These are phyloP conservation scores for Phytophthora constricta DNA, from an alignment of 352 stramenopile genomes.

Conservation along the genomic window DNA sequence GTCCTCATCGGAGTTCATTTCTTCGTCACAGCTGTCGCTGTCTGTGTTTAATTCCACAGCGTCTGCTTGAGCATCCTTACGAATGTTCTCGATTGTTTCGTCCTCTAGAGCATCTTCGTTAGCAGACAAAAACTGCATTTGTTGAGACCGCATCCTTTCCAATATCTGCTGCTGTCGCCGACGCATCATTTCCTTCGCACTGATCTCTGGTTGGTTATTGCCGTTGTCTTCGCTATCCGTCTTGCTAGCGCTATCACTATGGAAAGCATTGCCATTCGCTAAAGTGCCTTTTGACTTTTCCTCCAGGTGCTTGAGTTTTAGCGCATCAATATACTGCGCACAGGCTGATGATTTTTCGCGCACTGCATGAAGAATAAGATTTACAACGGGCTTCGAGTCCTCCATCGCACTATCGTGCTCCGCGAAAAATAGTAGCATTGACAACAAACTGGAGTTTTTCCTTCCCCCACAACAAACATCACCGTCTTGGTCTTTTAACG, in stretches of 20 bases:
- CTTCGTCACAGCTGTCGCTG: conserved; percentile 35
- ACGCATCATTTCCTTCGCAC: conserved; percentile 68
- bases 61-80: conserved; percentile 9
- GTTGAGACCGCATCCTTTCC: conserved; percentile 72
- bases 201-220: conserved; percentile 29
- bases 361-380: conserved; percentile 31
- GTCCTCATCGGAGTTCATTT: conserved; percentile 46
- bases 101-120: conserved; percentile 38
- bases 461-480: conserved; percentile 1
- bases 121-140: conserved; percentile 74
- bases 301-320: conserved; percentile 22
- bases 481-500: conserved; percentile 5
- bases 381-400: conserved; percentile 30
- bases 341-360: conserved; percentile 36
- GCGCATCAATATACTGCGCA: conserved; percentile 24
- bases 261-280: not conserved
- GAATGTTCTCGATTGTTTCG: conserved; percentile 11
- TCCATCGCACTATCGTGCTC: conserved; percentile 30
- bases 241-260: conserved; percentile 8
- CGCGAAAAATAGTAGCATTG: conserved; percentile 28
- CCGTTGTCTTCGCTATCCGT: conserved; percentile 1
- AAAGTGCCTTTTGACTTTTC: not conserved
- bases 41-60: conserved; percentile 10
- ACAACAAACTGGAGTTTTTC: conserved; percentile 34
- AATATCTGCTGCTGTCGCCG: conserved; percentile 73